A percentile compares a stretch with the other conserved stretches of the same genome.
These are phyloP conservation scores for Aureobasidium vineae DNA, from an alignment of 2,329 filamentous ascomycete species.

Conservation along the genomic window DNA sequence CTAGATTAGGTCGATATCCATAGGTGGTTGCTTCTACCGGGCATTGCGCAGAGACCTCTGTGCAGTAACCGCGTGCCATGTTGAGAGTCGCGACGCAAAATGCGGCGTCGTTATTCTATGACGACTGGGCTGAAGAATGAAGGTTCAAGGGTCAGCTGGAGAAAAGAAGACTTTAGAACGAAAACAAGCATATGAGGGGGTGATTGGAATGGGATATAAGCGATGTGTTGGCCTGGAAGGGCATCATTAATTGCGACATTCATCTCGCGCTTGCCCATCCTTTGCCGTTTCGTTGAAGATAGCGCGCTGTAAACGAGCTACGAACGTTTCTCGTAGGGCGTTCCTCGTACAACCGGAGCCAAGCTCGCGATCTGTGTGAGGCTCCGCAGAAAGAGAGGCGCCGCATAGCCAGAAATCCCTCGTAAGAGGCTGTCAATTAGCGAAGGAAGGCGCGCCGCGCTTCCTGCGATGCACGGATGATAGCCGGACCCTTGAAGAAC, in stretches of 20 bases:
- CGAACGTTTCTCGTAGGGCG: constrained; percentile 8
- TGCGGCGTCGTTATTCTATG: not conserved
- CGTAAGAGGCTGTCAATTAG: constrained; percentile 7
- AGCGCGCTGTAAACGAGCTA: constrained; percentile 19
- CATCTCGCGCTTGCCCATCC: constrained; percentile 10
- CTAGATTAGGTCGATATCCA: constrained; percentile 43
- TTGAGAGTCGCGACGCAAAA: constrained; percentile 1
- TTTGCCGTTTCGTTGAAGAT: constrained; percentile 25
- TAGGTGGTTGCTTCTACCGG: constrained; percentile 43
- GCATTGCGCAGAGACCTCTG: constrained; percentile 35
- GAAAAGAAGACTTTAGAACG: not conserved
- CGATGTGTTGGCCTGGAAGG: not conserved
- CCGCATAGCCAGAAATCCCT: not conserved
- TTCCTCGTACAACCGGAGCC: constrained; percentile 22
- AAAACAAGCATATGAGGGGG: not conserved
- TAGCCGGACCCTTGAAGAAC: not conserved
- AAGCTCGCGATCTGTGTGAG: not conserved
- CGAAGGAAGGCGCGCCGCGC: not conserved
- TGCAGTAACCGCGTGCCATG: constrained; percentile 30
- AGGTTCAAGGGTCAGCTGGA: not conserved
- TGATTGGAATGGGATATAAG: not conserved
- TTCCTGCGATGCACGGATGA: constrained; percentile 20
- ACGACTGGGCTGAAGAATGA: constrained; percentile 7
- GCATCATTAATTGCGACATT: constrained; percentile 21
- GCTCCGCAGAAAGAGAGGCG: not conserved